Evolutionary conservation across 2,329 filamentous ascomycete species (phyloP), one percentile per base, ranked within the genome.

Genomic region (Diaporthe eres): DNA sequence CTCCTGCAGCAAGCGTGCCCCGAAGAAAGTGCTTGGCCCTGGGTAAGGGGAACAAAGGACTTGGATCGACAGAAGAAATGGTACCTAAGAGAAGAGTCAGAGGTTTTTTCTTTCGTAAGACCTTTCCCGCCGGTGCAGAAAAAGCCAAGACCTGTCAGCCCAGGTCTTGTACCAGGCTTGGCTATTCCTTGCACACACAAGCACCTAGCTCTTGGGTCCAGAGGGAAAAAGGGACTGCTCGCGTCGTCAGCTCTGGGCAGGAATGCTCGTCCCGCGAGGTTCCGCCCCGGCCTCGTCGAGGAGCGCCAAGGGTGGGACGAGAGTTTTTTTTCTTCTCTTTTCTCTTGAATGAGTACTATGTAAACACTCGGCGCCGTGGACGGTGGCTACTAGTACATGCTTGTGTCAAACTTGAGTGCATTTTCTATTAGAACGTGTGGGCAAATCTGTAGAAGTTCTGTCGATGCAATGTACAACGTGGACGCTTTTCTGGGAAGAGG

Each of bases 241-340:
- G 34, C 34, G 34, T 39, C 34, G 47, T 17, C 4, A 22, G 31
- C 44, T 68, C 63, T 68, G 65, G 65, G 65, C 65, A 70, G 47
- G 34, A 70, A 70, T 70, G 65, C 65, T 70, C 49, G 65, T 70
- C 65, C 65, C 65, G 65, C 65, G 65, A 70, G 49, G n/a, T 55
- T 55, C 65, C 65, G 65, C 65, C 34, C 65, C 63, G 63, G 47
- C 31, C 63, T 68, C 63, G 47, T 53, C 63, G 63, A 68, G 65
- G 49, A 28, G 49, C 65, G 65, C 65, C 65, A 70, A 70, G 65
- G 39, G 65, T 70, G 65, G 65, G 65, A 70, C 65, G 65, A 70
- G 65, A 70, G 49, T 55, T 70, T 53, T 55, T 19, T 19, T 12
- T 51, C 37, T 34, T 25, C 5, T 31, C 12, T 51, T 17, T 9